These are phyloP conservation scores for Floccularia luteovirens DNA, from an alignment of 768 basidiomycete species.

Conservation along the genomic window DNA sequence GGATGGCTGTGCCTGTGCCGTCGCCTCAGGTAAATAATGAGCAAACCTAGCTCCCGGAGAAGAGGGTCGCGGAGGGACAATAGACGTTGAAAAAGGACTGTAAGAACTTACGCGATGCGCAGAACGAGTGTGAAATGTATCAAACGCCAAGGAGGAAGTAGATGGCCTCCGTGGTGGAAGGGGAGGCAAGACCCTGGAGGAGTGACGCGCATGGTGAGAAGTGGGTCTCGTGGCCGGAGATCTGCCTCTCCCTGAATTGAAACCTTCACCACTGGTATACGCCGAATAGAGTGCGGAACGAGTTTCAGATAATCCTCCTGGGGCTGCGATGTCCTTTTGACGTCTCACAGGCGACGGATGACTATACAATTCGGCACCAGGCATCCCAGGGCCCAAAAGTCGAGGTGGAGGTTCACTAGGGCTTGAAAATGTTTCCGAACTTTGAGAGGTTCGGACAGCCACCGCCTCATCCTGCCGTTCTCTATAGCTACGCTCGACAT, in stretches of 20 bases:
- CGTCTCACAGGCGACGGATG: too few relatives aligned
- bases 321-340: too few relatives aligned
- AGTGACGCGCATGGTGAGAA: slow-evolving; percentile 17
- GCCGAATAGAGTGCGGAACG: too few relatives aligned
- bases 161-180: slow-evolving; percentile 17
- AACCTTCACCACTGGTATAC: too few relatives aligned
- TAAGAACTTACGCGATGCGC: neutral
- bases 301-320: too few relatives aligned
- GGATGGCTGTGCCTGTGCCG: too few relatives aligned
- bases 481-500: too few relatives aligned
- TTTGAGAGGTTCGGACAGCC: slow-evolving; percentile 12
- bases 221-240: too few relatives aligned
- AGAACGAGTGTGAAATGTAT: neutral
- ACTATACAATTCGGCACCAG: slow-evolving; percentile 23
- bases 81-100: slow-evolving; percentile 7
- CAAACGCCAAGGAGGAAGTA: slow-evolving; percentile 4
- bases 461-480: slow-evolving; percentile 8
- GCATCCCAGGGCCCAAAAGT: slow-evolving; percentile 50
- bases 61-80: slow-evolving; percentile 16
- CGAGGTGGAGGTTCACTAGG: slow-evolving; percentile 27
- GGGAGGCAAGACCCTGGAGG: slow-evolving; percentile 23
- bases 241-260: too few relatives aligned
- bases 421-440: slow-evolving; percentile 19
- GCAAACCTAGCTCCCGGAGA: slow-evolving; percentile 30
- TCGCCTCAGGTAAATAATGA: slow-evolving; percentile 24